These are phyloP conservation scores for Clonostachys sp. DNA, from an alignment of 2,329 filamentous ascomycete species.

Conservation along the genomic window DNA sequence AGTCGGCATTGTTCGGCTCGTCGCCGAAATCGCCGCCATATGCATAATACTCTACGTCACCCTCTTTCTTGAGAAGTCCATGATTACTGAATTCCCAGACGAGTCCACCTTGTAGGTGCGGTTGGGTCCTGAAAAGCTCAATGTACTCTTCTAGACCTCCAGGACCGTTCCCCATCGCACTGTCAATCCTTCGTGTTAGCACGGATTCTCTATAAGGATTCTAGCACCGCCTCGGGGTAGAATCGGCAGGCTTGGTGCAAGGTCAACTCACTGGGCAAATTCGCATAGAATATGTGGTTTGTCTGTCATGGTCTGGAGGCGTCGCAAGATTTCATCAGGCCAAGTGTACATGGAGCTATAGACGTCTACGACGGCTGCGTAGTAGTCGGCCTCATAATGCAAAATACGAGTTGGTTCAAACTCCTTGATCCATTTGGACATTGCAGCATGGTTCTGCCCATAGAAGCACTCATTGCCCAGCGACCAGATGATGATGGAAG, in stretches of 20 bases:
- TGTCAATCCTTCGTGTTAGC: not conserved
- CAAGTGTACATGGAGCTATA: slow-evolving; percentile 64
- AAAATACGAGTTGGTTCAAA: slow-evolving; percentile 54
- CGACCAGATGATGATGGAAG: slow-evolving; percentile 68
- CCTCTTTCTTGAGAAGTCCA: slow-evolving; percentile 40
- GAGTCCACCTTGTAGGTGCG: slow-evolving; percentile 60
- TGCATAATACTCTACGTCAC: slow-evolving; percentile 43
- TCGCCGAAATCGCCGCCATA: slow-evolving; percentile 62
- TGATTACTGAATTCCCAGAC: slow-evolving; percentile 66
- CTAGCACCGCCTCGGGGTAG: not conserved
- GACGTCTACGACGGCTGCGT: slow-evolving; percentile 59
- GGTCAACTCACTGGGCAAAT: slow-evolving; percentile 36
- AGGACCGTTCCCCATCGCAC: slow-evolving; percentile 71
- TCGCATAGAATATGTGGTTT: slow-evolving; percentile 59
- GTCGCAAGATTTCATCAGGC: slow-evolving; percentile 42
- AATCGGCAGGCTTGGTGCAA: not conserved
- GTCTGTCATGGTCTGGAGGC: slow-evolving; percentile 12
- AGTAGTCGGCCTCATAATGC: slow-evolving; percentile 62
- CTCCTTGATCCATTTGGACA: slow-evolving; percentile 58
- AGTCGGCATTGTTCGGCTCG: slow-evolving; percentile 53
- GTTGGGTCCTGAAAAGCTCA: slow-evolving; percentile 54
- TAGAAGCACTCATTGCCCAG: slow-evolving; percentile 72
- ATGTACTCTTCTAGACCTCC: slow-evolving; percentile 66
- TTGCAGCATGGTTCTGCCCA: slow-evolving; percentile 61
- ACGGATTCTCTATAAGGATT: not conserved